Conservation (phyloP, 495 filamentous ascomycete genomes). For the Talaromyces thailandensis region DNA sequence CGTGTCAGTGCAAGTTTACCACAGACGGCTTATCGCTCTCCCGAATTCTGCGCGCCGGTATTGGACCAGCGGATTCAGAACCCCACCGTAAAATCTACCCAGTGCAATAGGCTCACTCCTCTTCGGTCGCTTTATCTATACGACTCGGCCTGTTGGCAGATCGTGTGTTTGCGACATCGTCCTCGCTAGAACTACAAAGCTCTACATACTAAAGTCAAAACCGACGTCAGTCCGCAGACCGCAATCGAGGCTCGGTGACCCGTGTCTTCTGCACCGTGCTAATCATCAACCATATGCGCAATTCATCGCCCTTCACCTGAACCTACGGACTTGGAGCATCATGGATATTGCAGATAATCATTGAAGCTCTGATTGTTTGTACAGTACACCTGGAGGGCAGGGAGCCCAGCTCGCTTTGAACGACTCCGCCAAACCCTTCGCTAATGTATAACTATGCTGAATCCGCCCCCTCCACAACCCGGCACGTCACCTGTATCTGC, state of each 20-base stretch:
- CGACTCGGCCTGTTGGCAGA: neutral
- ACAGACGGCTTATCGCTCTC: neutral
- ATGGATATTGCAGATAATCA: neutral
- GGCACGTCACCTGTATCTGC: slow-evolving; percentile 22
- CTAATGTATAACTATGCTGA: slow-evolving; percentile 25
- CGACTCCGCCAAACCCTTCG: neutral
- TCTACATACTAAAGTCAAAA: neutral
- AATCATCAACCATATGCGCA: neutral
- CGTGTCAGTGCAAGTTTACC: neutral
- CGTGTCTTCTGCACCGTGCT: neutral
- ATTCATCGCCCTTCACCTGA: neutral
- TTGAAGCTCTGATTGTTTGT: neutral
- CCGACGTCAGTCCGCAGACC: neutral
- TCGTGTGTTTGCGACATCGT: neutral
- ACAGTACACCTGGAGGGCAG: neutral
- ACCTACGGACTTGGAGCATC: neutral
- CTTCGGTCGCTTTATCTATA: neutral
- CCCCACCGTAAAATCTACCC: neutral
- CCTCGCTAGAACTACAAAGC: neutral
- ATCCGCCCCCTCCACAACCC: slow-evolving; percentile 23
- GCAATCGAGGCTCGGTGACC: neutral
- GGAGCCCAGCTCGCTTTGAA: neutral
- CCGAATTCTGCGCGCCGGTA: neutral
- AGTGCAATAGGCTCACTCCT: neutral
- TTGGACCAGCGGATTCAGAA: neutral